These are phyloP conservation scores for Lachancea cidri DNA, from an alignment of 805 yeast species.

Conservation along the genomic window DNA sequence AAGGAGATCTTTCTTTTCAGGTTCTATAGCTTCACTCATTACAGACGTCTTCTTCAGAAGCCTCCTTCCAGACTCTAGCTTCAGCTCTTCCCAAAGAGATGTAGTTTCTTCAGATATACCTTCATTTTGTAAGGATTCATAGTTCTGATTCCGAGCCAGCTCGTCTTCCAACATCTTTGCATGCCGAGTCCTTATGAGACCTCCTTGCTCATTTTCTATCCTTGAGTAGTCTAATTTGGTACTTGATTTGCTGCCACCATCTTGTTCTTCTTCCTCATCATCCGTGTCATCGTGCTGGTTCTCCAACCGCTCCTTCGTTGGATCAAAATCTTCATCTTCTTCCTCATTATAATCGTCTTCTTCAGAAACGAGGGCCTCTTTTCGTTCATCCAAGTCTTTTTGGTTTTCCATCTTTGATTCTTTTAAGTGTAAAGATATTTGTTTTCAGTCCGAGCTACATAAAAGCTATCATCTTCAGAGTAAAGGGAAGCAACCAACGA, in stretches of 20 bases:
- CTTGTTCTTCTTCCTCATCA: constrained; percentile 31
- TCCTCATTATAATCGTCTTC: constrained; percentile 32
- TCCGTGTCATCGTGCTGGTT: constrained; percentile 29
- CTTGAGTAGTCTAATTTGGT: constrained; percentile 38
- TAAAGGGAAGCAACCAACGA: too few species aligned
- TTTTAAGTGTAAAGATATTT: neutral
- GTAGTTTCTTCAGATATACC: constrained; percentile 40
- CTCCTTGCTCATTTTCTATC: constrained; percentile 55
- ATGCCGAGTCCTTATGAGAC: constrained; percentile 64
- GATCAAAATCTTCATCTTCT: constrained; percentile 38
- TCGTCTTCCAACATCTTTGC: constrained; percentile 47
- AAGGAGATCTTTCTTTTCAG: constrained; percentile 7
- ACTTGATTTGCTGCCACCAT: constrained; percentile 33
- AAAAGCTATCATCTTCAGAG: neutral
- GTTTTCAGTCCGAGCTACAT: neutral
- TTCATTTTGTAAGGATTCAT: constrained; percentile 25
- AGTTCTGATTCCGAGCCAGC: constrained; percentile 24
- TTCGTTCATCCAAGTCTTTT: constrained; percentile 24
- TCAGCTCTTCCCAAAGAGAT: constrained; percentile 52
- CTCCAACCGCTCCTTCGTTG: constrained; percentile 27
- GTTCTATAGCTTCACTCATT: constrained; percentile 15
- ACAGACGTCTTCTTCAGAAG: constrained; percentile 23
- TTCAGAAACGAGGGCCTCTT: constrained; percentile 8
- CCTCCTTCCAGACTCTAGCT: constrained; percentile 31
- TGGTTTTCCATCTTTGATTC: constrained; percentile 9